Evolutionary conservation across 352 stramenopile species (phyloP).

Genomic region (Pythium insidiosum): DNA sequence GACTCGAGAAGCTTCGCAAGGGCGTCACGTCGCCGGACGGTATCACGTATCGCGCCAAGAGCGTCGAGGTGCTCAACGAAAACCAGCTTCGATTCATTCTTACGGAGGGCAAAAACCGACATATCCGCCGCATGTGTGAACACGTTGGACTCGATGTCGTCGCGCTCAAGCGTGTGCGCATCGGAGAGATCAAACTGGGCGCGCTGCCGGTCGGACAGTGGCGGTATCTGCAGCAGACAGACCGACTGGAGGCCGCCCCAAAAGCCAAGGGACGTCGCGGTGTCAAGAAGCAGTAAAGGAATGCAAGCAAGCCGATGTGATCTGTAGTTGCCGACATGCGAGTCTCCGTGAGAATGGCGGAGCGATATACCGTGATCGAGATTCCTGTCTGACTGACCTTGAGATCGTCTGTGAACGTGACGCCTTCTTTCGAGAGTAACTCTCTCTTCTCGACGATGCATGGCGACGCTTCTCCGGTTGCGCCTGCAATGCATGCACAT

Average conservation of each 20-base stretch:
- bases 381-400: too few species aligned
- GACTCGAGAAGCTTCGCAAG: conserved; percentile 31
- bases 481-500: conserved; percentile 34
- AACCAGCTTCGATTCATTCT: conserved; percentile 86
- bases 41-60: conserved; percentile 69
- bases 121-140: conserved; percentile 96
- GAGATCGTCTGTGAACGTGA: conserved; percentile 42
- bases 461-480: conserved; percentile 42
- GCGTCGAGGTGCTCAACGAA: conserved; percentile 68
- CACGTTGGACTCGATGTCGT: conserved; percentile 85
- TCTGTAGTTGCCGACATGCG: too few species aligned
- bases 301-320: too few species aligned
- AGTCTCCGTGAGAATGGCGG: too few species aligned
- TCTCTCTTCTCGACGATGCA: conserved; percentile 63
- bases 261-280: too few species aligned
- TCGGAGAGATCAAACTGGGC: conserved; percentile 83
- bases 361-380: too few species aligned
- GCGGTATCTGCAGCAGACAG: conserved; percentile 69
- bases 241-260: too few species aligned
- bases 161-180: conserved; percentile 88
- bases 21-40: conserved; percentile 52
- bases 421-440: conserved; percentile 53
- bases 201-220: conserved; percentile 64
- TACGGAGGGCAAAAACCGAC: conserved; percentile 93
- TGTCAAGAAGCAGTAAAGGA: too few species aligned